Percentiles rank a stretch among this genome's conserved stretches.
phyloP scores from a whole-genome alignment of 768 basidiomycete species.

The Pleurotus cornucopiae region DNA sequence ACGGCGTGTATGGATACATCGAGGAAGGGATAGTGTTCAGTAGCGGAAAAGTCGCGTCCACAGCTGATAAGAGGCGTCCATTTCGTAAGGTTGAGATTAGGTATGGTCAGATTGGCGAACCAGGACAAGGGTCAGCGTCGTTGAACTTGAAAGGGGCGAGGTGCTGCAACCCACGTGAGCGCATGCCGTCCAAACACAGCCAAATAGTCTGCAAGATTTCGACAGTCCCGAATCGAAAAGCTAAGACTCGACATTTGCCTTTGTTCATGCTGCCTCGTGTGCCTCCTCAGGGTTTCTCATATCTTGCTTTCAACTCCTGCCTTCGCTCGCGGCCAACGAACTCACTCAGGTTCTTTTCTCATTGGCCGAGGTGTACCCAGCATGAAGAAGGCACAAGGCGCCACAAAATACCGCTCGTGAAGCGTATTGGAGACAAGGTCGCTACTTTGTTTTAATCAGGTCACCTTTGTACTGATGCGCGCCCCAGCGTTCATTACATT shows the following conservation, averaged over 20 bases:
- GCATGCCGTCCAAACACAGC: background rate
- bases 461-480: constrained; percentile 15
- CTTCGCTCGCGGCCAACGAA: constrained; percentile 30
- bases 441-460: background rate
- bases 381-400: constrained; percentile 16
- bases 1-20: background rate
- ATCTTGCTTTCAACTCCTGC: constrained; percentile 58
- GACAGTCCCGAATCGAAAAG: background rate
- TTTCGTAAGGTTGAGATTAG: background rate
- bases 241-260: background rate
- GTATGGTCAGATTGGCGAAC: constrained; percentile 4
- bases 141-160: background rate
- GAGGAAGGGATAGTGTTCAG: background rate
- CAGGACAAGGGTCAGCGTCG: background rate
- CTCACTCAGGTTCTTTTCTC: constrained; percentile 32
- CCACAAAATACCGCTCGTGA: constrained; percentile 16
- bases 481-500: constrained; percentile 70
- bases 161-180: background rate
- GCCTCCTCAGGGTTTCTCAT: constrained; percentile 43
- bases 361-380: constrained; percentile 31
- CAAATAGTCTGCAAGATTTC: background rate
- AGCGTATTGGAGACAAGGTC: constrained; percentile 38
- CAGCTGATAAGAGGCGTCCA: background rate
- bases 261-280: constrained; percentile 48
- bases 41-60: background rate